Base-by-base conservation (phyloP, 2,329 filamentous ascomycete species). In the Colletotrichum plurivorum region DNA sequence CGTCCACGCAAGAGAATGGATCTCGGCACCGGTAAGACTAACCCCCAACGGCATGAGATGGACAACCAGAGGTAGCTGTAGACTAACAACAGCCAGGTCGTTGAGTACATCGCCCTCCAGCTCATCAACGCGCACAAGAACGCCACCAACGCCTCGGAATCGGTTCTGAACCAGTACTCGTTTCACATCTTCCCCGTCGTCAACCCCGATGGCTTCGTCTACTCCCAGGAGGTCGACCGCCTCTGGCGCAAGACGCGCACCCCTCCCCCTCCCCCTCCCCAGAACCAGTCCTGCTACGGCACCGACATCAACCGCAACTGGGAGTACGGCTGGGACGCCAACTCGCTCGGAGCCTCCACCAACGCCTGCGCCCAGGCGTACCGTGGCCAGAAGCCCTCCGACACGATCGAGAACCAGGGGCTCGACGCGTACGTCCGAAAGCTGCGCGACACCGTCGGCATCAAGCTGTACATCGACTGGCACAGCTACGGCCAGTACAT, bases 281-380 rank as follows among this genome's bases (percentile, higher is more conserved):
- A 74, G 1, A 25, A 72, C 12, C 65, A 64, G 10, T 75, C 75
- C 56, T 87, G 85, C 73, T 71, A 82, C 54, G 86, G 86, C 15
- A 79, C 79, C 10, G 86, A 88, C 71, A 82, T 87, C 73, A 88
- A 88, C 76, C 81, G 86, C 49, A 87, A 87, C 75, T 88, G 85
- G 85, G 81, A 82, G 51, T 85, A 81, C 68, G 78, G 77, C 60
- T 88, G 85, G 86, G 75, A 73, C 27, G 79, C 79, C 46, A 74
- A 81, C 5, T 75, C 78, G 39, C 78, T 76, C 12, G 85, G 85
- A 45, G 81, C 83, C 2, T 86, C 82, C 0, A 84, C 82, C 2
- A 78, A 86, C 71, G 84, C 85, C 22, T 86, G 85, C 76, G 77
- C 75, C 2, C 77, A 88, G 71, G 80, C 78, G 0, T 88, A 84